Evolutionary conservation across 371 early-diverging fungal species (phyloP), one percentile per base, ranked within the genome.

Genomic region (Parasitella parasitica): DNA sequence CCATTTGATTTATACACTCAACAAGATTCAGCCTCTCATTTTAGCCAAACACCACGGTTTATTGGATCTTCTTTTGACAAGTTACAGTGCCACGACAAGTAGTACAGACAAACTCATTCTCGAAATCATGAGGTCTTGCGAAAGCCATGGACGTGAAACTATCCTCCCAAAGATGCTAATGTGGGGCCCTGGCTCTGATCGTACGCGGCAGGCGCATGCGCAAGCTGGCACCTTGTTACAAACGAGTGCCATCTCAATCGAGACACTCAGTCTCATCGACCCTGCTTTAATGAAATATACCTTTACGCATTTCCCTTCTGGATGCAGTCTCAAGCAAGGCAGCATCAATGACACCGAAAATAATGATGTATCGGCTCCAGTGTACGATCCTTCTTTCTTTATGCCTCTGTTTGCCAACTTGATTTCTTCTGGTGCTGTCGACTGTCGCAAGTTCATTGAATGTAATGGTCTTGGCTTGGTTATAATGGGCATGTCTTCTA

Each of bases 351-450:
- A n/a, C 5, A 9, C 16, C 18, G 38, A 32, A 7, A 15, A 22
- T 9, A 36, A 54, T 12, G 16, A 13, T 26, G 8, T 11, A 4
- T 11, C 36, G 27, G 3, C 22, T 4, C 50, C 20, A 16, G 7
- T 70, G 11, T 94, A 93, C 59, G 92, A 92, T 63, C 81, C 86
- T 30, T 70, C 77, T 5, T 94, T 91, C 69, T 80, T 92, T 60
- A 64, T 91, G 20, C 91, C 93, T 1, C 70, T 92, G 13, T 83
- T 91, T 69, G 86, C 87, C 0, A 85, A 81, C 11, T 61, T 79
- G 49, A 71, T 92, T 30, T 70, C 85, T 13, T 71, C 71, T 26
- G 86, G 85, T 34, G 76, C 74, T 4, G 34, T 87, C 4, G 90
- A 90, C 27, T 78, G 85, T 58, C 78, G 86, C 37, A 73, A 74